Base-by-base conservation (phyloP, 2,329 filamentous ascomycete genomes). In the Venturia aucupariae region DNA sequence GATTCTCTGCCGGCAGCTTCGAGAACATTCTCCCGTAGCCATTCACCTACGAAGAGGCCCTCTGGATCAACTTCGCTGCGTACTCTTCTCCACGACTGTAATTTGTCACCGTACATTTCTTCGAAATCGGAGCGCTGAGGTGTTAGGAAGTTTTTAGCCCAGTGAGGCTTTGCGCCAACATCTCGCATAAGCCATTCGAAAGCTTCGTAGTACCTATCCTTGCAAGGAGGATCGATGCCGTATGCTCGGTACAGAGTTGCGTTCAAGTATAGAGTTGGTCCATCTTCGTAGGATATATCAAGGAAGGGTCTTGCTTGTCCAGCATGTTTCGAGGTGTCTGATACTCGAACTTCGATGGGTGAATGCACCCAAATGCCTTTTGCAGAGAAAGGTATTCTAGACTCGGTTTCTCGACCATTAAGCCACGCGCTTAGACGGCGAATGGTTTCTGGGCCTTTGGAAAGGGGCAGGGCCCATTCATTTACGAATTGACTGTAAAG, bases 401-500 rank as follows among this genome's bases (percentile, higher is more conserved):
- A 86, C 46, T 79, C 79, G 8, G 84, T 82, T 73, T 87, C 86
- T 78, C 94, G 89, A 22, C 84, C 82, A 61, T 90, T 88, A 63
- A 99, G 81, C 94, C 94, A 99, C 60, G 90, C 88, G 46, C 88
- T 90, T 15, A 99, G 82, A 11, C 94, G 86, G 39, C 80, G 83
- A 54, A 99, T 84, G 8, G 91, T 92, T 76, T 97, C 92, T 17
- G 93, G 93, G 0, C 94, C 94, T 69, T 89, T 88, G 67, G 86
- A 80, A 0, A 99, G 81, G 1, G 94, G 93, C 7, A 99, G 83
- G 0, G 93, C 93, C 94, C 94, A 99, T 75, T 99, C 94, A 75
- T 99, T 97, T 68, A 99, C 94, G 71, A 91, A 96, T 73, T 99
- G 94, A n/a, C 90, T 93, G 80, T 97, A 99, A 6, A 97, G 84